Conservation (phyloP, 139 green algal genomes). For the Chlamydomonas sp. region DNA sequence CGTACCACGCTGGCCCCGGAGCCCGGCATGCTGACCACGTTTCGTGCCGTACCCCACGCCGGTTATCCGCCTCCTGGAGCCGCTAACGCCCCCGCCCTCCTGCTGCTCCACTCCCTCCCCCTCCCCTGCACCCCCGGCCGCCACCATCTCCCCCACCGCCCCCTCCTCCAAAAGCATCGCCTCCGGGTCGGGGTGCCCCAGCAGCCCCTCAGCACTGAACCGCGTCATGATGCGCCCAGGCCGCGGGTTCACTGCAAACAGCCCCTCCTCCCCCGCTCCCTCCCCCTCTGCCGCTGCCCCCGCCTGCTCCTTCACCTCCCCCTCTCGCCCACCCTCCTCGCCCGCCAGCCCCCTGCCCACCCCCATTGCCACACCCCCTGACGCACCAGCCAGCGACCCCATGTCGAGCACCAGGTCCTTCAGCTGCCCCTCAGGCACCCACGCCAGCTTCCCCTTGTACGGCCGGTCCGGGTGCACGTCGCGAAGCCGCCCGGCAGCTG, state of each 20-base stretch:
- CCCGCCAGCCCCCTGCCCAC: too few relatives aligned
- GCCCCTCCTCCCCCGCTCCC: background rate
- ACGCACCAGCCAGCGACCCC: too few relatives aligned
- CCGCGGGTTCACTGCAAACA: conserved; percentile 23
- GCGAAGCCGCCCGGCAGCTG: conserved; percentile 52
- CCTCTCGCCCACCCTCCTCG: background rate
- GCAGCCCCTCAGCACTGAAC: conserved; percentile 35
- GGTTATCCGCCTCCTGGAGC: background rate
- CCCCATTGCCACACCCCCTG: too few relatives aligned
- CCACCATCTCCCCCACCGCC: background rate
- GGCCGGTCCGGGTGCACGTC: conserved; percentile 77
- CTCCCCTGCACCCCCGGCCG: background rate
- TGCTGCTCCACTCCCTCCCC: background rate
- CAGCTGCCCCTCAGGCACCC: conserved; percentile 44
- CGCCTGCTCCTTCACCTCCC: background rate
- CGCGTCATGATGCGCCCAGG: conserved; percentile 58
- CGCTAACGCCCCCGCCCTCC: background rate
- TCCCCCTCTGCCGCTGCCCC: background rate
- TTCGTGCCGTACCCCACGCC: background rate
- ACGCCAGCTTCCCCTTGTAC: conserved; percentile 56
- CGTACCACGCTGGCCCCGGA: background rate
- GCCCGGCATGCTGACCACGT: background rate
- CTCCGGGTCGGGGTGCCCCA: conserved; percentile 28
- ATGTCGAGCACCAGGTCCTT: conserved; percentile 28
- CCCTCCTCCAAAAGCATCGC: background rate